Evolutionary conservation across 768 basidiomycete species (phyloP), one percentile per base, ranked within the genome.

Genomic region (Hygrocybe coccinea): DNA sequence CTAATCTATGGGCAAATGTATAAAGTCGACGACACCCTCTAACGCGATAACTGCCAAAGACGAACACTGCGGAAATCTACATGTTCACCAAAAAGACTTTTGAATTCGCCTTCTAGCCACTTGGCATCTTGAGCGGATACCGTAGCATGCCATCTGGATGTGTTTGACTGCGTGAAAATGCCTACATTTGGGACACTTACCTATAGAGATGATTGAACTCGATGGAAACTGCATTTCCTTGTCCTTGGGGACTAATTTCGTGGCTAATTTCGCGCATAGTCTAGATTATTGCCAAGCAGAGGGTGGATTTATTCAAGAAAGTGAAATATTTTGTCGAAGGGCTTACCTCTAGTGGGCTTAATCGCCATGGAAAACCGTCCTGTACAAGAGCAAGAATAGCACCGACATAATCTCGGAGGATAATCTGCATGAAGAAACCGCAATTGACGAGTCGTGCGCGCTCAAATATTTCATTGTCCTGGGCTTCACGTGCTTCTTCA

Each of bases 381-480:
- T 80, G 74, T n/a, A 77, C 80, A 12, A 89, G 77, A 15, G 84
- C 85, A 29, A 91, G 75, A 59, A 91, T 89, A 17, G 79, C 78
- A 15, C 86, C 87, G 15, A 91, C 84, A 58, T 91, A 91, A 65
- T 89, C 88, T 22, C 78, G 78, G 39, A 89, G 72, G 62, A 89
- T 84, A 35, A 85, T 79, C 57, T 84, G 79, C 78, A 86, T 80
- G 61, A 87, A 86, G 62, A 76, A 85, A 2, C 79, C 85, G 51
- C 83, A 84, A 66, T 91, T 91, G 44, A 90, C 82, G 45, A 89
- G 73, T 47, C 89, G 79, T 9, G 86, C 76, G 25, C 85, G 80
- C 56, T 87, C 77, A 71, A 88, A 91, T 45, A 91, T 82, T 61
- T 90, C 89, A 49, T 88, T 83, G 53, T 91, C 89, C 64, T 91